Percentiles rank a stretch among this genome's conserved stretches.
Evolutionary conservation across 768 basidiomycete species (phyloP).

Genomic region (Lactarius vividus): DNA sequence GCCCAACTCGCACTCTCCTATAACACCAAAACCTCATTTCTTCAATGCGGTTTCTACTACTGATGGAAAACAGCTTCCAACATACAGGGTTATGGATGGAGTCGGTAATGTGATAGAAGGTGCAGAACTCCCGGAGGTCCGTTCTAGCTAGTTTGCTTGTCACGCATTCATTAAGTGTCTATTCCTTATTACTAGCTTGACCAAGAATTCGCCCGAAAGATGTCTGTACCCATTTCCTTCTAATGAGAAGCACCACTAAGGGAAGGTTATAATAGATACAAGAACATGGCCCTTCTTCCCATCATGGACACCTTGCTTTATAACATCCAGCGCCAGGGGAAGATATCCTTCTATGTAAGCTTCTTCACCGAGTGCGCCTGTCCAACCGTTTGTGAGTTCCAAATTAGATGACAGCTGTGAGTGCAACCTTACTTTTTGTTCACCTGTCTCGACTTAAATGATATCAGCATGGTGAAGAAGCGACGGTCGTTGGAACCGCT

Average conservation of each 20-base stretch:
- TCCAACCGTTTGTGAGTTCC: slow-evolving; percentile 1
- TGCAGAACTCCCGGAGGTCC: slow-evolving; percentile 72
- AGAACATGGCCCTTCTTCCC: slow-evolving; percentile 77
- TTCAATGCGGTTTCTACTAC: slow-evolving; percentile 72
- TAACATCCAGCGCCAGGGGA: slow-evolving; percentile 91
- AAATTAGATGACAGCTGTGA: slow-evolving; percentile 74
- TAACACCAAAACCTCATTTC: slow-evolving; percentile 69
- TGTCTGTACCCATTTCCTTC: slow-evolving; percentile 41
- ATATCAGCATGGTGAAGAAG: slow-evolving; percentile 83
- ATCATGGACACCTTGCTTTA: slow-evolving; percentile 85
- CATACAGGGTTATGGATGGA: slow-evolving; percentile 83
- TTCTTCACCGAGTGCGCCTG: slow-evolving; percentile 1
- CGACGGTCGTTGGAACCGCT: slow-evolving; percentile 83
- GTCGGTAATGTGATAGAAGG: slow-evolving; percentile 70
- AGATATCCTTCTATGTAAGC: slow-evolving; percentile 85
- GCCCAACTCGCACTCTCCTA: slow-evolving; percentile 52
- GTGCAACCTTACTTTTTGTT: slow-evolving; percentile 33
- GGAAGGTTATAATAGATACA: slow-evolving; percentile 47
- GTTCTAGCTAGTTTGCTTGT: slow-evolving; percentile 24
- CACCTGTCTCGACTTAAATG: background rate
- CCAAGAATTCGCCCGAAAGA: slow-evolving; percentile 58
- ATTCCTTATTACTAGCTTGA: slow-evolving; percentile 50
- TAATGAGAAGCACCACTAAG: slow-evolving; percentile 1
- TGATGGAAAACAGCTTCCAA: slow-evolving; percentile 67
- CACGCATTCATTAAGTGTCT: background rate